These are phyloP conservation scores for Sporothrix variecibatus DNA, from an alignment of 2,329 filamentous ascomycete genomes.

Conservation along the genomic window DNA sequence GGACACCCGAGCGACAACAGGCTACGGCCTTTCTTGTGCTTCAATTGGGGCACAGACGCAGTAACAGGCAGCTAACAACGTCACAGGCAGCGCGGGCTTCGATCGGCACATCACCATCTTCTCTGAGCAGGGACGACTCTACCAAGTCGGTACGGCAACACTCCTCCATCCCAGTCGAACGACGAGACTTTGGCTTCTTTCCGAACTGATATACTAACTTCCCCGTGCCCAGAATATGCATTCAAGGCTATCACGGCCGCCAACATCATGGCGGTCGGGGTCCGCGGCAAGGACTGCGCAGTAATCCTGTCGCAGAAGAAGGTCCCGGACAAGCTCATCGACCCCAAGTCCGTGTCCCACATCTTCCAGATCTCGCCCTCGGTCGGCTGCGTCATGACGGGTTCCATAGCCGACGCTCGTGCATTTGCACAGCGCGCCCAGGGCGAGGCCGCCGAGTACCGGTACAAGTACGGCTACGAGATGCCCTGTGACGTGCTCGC, in stretches of 20 bases:
- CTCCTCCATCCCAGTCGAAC: not conserved
- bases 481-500: slow-evolving; percentile 98
- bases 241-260: slow-evolving; percentile 99
- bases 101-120: slow-evolving; percentile 99
- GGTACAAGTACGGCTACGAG: slow-evolving; percentile 98
- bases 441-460: slow-evolving; percentile 95
- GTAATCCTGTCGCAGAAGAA: slow-evolving; percentile 99
- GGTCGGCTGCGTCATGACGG: slow-evolving; percentile 97
- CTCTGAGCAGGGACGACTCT: slow-evolving; percentile 95
- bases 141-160: slow-evolving; percentile 91
- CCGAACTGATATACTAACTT: slow-evolving; percentile 11
- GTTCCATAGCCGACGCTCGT: slow-evolving; percentile 94
- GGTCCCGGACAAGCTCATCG: slow-evolving; percentile 98
- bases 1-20: not conserved
- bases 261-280: slow-evolving; percentile 96
- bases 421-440: slow-evolving; percentile 90
- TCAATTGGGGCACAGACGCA: not conserved
- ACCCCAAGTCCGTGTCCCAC: slow-evolving; percentile 93
- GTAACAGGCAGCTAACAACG: slow-evolving; percentile 12
- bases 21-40: not conserved
- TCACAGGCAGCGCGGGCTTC: slow-evolving; percentile 79
- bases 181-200: not conserved
- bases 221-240: slow-evolving; percentile 79
- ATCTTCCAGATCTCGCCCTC: slow-evolving; percentile 96
- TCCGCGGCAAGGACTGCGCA: slow-evolving; percentile 94